Evolutionary conservation across 352 stramenopile genomes (phyloP), one percentile per base, ranked within the genome.

Genomic region (Poterioochromonas sp.): DNA sequence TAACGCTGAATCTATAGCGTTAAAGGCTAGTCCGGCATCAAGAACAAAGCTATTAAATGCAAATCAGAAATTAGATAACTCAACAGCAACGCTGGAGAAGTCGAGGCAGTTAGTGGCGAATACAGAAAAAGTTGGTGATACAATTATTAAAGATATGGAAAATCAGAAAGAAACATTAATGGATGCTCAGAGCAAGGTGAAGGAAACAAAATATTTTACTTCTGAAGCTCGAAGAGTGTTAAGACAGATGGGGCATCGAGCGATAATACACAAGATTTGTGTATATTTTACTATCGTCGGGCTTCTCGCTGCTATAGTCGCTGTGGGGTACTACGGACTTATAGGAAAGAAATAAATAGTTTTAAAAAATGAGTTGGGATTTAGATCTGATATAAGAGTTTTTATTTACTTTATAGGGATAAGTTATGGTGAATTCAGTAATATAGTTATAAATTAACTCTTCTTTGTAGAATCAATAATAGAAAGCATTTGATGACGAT

Each of bases 51-150:
- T 74, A 39, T 26, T 74, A 35, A 58, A 8, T 2, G 65, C 40
- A 37, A 74, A 74, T 54, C 65, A 74, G 53, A 51, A 34, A 54
- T 39, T 74, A 12, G 65, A 74, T 74, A 1, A 54, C 35, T 74
- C 65, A 5, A 74, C 65, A n/a, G 65, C 65, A 0, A 54, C 40
- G 5, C 65, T 74, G 35, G 65, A 74, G 29, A 3, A 54, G 15
- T 74, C 65, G 35, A 34, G 65, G 1, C 37, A 58, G 29, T 5
- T 74, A 15, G 12, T 74, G 18, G 65, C 65, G 8, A 18, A 74
- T 26, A 74, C 65, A 35, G 39, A 74, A 39, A 3, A 51, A 34
- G 29, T 74, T 26, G 65, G 65, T 15, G 40, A 51, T 12, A 74
- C 65, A n/a, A 39, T 74, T 35, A 58, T 74, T 2, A 74, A 34